Evolutionary conservation across 2,329 filamentous ascomycete genomes (phyloP), one percentile per base, ranked within the genome.

Genomic region (Fusarium haematococcum): DNA sequence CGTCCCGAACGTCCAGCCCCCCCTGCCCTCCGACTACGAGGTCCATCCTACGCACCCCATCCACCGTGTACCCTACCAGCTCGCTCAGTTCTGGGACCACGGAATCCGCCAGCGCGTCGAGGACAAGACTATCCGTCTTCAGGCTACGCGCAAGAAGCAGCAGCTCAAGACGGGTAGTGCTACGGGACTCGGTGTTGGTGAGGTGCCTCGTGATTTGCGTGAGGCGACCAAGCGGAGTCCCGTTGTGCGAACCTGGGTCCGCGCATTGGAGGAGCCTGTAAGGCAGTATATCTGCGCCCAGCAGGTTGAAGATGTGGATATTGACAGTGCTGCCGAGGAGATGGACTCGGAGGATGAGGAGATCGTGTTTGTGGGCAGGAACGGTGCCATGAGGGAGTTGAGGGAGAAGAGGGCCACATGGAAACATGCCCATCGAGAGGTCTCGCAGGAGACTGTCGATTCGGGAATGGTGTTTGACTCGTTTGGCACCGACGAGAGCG

Each of bases 1-100:
- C 83, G 97, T 98, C 70, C 97, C 97, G 20, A 93, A 97, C 83
- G 94, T 89, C 20, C 91, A 96, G 76, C 94, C 95, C 1, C 97
- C 97, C 1, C 88, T 93, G 52, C 91, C 95, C 0, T 88, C 87
- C 67, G 97, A 99, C 84, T 98, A 94, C 92, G 89, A 93, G 77
- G 89, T 96, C 57, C 91, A 90, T 50, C 94, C 96, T 3, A 97
- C 95, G 16, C 91, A 98, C 82, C 92, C 92, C 6, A 89, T 94
- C 60, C 91, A 93, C 78, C 86, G 89, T 68, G 91, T 98, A 18
- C 97, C 95, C 0, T 98, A 98, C 85, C 95, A 96, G 80, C 88
- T 98, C 65, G 96, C 96, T 3, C 91, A 93, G 18, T 90, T 95
- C 72, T 98, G 95, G 95, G 95, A 98, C 78, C 81, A 81, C 65